Conservation (phyloP, 2,329 filamentous ascomycete genomes). For the Phaeosphaeriaceae sp. region DNA sequence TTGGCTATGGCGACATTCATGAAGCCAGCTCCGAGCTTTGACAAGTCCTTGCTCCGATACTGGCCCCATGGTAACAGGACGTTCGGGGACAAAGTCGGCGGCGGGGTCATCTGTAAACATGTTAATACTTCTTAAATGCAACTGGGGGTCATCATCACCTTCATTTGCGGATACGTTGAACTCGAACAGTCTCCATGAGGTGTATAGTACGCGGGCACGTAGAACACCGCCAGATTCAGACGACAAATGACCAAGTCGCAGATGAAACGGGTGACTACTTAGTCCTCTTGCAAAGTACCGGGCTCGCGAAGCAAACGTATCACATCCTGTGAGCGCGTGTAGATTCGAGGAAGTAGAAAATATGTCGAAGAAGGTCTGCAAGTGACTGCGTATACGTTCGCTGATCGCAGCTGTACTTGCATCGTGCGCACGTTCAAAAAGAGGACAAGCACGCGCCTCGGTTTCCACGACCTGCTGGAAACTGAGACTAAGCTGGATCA, state of each 20-base stretch:
- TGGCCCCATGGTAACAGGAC: neutral
- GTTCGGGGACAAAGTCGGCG: constrained; percentile 2
- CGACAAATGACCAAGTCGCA: neutral
- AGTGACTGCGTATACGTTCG: neutral
- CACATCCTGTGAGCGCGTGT: constrained; percentile 1
- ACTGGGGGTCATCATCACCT: neutral
- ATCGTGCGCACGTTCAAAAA: neutral
- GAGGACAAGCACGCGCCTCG: neutral
- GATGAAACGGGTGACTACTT: neutral
- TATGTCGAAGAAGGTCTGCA: constrained; percentile 1
- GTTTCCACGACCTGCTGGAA: neutral
- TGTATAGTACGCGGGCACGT: constrained; percentile 1
- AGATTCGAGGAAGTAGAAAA: neutral
- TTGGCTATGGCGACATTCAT: neutral
- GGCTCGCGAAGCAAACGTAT: neutral
- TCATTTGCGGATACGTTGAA: constrained; percentile 1
- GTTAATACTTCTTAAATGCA: neutral
- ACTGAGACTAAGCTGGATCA: neutral
- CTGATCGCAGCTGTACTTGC: neutral
- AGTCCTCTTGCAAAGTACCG: neutral
- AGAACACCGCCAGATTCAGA: constrained; percentile 1
- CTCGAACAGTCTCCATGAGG: neutral
- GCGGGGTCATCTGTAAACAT: neutral
- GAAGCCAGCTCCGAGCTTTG: neutral
- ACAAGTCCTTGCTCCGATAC: neutral